Evolutionary conservation across 257 asterid genomes (phyloP).

Genomic region (Ocimum tenuiflorum): DNA sequence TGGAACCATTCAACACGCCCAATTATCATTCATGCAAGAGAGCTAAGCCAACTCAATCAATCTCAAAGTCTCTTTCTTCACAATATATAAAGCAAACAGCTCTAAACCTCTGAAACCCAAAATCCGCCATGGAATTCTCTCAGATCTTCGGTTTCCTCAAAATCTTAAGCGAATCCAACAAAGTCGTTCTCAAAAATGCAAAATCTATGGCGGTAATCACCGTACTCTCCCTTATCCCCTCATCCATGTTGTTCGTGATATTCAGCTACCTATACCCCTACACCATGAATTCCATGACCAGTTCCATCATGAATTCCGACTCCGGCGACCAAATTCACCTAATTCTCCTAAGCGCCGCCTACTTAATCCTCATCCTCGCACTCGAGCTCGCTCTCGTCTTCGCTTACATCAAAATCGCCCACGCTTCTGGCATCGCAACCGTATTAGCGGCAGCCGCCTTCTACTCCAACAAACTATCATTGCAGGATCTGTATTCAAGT

Average conservation of each 20-base stretch:
- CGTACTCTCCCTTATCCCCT: slow-evolving; percentile 16
- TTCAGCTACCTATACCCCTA: slow-evolving; percentile 7
- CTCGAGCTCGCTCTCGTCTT: slow-evolving; percentile 19
- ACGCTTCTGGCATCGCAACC: slow-evolving; percentile 19
- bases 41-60: too few species aligned
- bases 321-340: not conserved
- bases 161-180: slow-evolving; percentile 24
- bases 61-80: too few species aligned
- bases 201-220: slow-evolving; percentile 21
- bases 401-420: slow-evolving; percentile 1
- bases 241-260: slow-evolving; percentile 10
- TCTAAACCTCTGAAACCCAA: too few species aligned
- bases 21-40: too few species aligned
- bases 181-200: slow-evolving; percentile 21
- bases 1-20: too few species aligned
- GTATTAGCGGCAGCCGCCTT: slow-evolving; percentile 26
- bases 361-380: not conserved
- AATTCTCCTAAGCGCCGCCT: too few species aligned
- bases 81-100: too few species aligned
- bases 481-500: slow-evolving; percentile 6
- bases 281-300: not conserved
- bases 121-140: slow-evolving; percentile 2
- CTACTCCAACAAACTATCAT: slow-evolving; percentile 1
- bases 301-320: not conserved
- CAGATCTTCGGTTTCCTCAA: slow-evolving; percentile 14